Evolutionary conservation across 352 stramenopile species (phyloP).

Genomic region (Phytophthora niederhauseri): DNA sequence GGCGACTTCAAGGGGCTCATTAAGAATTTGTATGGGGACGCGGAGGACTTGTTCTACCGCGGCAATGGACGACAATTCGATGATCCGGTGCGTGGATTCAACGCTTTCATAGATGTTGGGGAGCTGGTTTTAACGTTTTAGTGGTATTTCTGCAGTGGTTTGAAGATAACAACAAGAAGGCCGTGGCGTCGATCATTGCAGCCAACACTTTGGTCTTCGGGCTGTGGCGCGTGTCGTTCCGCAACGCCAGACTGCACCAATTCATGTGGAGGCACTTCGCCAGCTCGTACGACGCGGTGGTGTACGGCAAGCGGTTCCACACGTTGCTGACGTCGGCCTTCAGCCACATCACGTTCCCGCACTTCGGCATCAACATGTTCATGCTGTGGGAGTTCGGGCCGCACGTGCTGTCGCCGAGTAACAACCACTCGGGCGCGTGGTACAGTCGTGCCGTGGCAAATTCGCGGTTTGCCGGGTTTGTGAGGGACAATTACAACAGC

Average conservation of each 20-base stretch:
- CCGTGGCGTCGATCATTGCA: conserved; percentile 66
- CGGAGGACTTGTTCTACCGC: conserved; percentile 33
- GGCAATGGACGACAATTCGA: conserved; percentile 28
- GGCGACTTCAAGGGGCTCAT: conserved; percentile 14
- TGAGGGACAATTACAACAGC: conserved; percentile 36
- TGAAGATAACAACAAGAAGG: conserved; percentile 68
- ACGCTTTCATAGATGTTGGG: background rate
- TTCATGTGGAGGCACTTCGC: conserved; percentile 89
- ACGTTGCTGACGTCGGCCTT: conserved; percentile 83
- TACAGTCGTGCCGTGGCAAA: conserved; percentile 57
- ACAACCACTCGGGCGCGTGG: conserved; percentile 48
- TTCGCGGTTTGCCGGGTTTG: conserved; percentile 52
- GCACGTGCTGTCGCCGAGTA: conserved; percentile 63
- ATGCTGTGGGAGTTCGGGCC: conserved; percentile 89
- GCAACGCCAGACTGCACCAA: conserved; percentile 47
- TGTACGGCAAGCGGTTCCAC: conserved; percentile 66
- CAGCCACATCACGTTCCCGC: conserved; percentile 82
- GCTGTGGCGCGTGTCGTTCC: conserved; percentile 73
- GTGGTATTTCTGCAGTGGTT: conserved; percentile 40
- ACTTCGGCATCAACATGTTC: conserved; percentile 90
- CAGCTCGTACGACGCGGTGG: conserved; percentile 80
- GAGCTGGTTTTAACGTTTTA: background rate
- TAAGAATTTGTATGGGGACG: conserved; percentile 38
- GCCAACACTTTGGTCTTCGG: conserved; percentile 75
- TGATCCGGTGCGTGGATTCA: conserved; percentile 23